phyloP scores from a whole-genome alignment of 306 rosid species.

The Comarum palustre region DNA sequence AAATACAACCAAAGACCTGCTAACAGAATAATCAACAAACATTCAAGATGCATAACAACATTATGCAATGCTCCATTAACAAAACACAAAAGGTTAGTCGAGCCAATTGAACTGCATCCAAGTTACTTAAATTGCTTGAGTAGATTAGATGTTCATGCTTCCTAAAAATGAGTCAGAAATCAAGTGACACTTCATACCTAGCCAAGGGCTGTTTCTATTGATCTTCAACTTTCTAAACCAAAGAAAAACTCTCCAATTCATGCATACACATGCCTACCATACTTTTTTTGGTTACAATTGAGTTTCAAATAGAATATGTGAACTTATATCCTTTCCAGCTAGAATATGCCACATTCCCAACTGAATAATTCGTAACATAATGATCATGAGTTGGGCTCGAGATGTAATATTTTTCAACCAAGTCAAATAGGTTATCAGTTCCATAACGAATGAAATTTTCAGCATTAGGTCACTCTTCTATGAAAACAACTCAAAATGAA shows the following conservation, averaged over 20 bases:
- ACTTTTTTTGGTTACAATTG: neutral
- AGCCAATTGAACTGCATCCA: neutral
- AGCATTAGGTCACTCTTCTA: neutral
- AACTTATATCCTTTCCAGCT: neutral
- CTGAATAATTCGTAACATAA: neutral
- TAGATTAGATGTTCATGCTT: neutral
- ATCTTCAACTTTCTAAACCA: neutral
- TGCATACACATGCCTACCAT: neutral
- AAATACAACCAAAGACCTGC: constrained; percentile 5
- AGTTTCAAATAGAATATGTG: neutral
- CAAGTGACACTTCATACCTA: neutral
- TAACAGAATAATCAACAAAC: constrained; percentile 4
- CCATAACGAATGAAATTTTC: neutral
- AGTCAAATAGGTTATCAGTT: neutral
- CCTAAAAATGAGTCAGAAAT: neutral
- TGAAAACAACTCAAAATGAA: neutral
- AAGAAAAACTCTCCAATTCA: neutral
- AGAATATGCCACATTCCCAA: neutral
- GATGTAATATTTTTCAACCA: neutral
- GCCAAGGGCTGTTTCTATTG: neutral
- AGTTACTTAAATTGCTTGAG: neutral
- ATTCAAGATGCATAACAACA: neutral
- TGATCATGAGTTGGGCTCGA: neutral
- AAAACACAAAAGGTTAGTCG: neutral
- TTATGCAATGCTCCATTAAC: neutral